Conservation (phyloP, 192 early-diverging fungal species). For the Coemansia sp. region DNA sequence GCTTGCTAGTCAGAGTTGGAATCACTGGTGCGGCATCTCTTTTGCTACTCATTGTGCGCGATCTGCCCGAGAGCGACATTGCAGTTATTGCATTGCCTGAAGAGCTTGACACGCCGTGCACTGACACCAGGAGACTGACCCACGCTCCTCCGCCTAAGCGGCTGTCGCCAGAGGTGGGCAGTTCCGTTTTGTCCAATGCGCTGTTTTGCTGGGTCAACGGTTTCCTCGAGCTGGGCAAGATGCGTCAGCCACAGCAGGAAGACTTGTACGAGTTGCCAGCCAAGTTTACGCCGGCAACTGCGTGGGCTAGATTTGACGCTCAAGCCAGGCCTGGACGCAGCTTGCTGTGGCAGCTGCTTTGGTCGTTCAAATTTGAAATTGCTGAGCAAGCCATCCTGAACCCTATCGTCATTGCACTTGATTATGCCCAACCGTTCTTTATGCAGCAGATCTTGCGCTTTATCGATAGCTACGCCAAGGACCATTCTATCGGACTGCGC, state of each 20-base stretch:
- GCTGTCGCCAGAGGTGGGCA: slow-evolving; percentile 22
- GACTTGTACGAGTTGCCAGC: slow-evolving; percentile 18
- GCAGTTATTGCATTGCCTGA: not conserved
- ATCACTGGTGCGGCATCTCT: not conserved
- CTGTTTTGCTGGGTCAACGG: slow-evolving; percentile 30
- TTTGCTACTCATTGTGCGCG: slow-evolving; percentile 25
- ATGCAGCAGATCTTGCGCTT: slow-evolving; percentile 57
- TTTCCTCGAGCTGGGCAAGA: slow-evolving; percentile 11
- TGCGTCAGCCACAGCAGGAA: slow-evolving; percentile 12
- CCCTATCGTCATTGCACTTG: slow-evolving; percentile 19
- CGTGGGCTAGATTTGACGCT: slow-evolving; percentile 15
- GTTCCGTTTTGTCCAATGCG: slow-evolving; percentile 22
- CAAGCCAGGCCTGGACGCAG: not conserved
- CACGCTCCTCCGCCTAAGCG: not conserved
- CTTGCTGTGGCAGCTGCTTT: slow-evolving; percentile 27
- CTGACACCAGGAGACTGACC: not conserved
- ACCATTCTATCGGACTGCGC: slow-evolving; percentile 31
- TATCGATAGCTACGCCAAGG: slow-evolving; percentile 28
- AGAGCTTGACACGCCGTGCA: not conserved
- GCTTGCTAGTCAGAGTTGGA: not conserved
- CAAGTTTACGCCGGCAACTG: not conserved
- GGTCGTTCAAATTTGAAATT: slow-evolving; percentile 39
- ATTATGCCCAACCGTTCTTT: slow-evolving; percentile 58
- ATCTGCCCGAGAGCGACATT: slow-evolving; percentile 6
- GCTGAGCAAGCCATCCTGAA: slow-evolving; percentile 36